Conservation (phyloP, 2,329 filamentous ascomycete genomes). For the Alternaria triticimaculans region DNA sequence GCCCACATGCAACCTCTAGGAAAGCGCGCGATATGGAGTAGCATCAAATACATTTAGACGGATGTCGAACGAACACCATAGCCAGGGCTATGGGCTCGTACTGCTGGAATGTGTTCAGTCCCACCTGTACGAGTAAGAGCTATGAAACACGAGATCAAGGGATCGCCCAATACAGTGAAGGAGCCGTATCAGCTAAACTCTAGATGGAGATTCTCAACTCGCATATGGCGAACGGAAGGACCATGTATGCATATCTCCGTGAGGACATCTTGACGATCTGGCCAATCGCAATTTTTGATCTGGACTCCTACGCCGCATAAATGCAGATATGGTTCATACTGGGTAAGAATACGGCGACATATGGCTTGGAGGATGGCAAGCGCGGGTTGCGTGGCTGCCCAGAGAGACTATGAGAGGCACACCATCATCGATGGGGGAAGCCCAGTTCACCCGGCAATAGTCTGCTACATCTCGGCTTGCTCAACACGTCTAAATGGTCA, state of each 20-base stretch:
- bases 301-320: background rate
- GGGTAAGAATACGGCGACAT: background rate
- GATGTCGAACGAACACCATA: background rate
- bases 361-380: background rate
- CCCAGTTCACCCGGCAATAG: background rate
- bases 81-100: background rate
- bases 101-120: background rate
- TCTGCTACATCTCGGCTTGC: background rate
- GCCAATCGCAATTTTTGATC: background rate
- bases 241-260: background rate
- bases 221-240: background rate
- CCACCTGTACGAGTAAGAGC: background rate
- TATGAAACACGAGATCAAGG: background rate
- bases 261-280: background rate
- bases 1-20: background rate
- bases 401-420: background rate
- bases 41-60: background rate
- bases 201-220: background rate
- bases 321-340: background rate
- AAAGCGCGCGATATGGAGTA: background rate
- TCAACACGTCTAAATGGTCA: background rate
- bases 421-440: background rate
- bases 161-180: background rate
- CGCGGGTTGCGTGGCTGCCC: background rate
- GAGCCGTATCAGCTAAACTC: background rate